Base-by-base conservation (phyloP, 257 asterid species). In the Penstemon barbatus region DNA sequence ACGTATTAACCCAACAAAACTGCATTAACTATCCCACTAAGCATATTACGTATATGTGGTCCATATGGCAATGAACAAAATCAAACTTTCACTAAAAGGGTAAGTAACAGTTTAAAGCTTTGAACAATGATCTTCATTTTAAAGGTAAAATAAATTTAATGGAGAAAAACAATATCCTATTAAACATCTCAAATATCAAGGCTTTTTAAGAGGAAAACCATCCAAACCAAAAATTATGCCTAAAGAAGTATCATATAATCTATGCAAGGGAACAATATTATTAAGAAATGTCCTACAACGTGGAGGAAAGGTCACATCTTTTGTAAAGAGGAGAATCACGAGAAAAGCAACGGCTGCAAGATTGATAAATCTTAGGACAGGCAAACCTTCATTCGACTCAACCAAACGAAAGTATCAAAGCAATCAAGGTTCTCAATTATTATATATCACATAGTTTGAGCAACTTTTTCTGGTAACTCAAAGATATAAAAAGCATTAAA, bases 361-460 rank as follows among this genome's bases (percentile, higher is more conserved):
- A 40, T 18, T 54, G 40, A 65, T 48, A 45, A 71, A 37, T 8
- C 51, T 46, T 46, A 46, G 8, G 51, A 48, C 46, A 51, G 36
- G 12, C 53, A 39, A 41, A 76, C 56, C 54, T 56, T 56, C 53
- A 36, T 40, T 13, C 38, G 36, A 56, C 36, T 68, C 60, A 44
- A 72, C 53, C 48, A 69, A 50, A 62, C 6, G 13, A 64, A 64
- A 53, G 55, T 56, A 65, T 54, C 40, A 46, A 38, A 68, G 44
- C 25, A 15, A 37, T 40, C 38, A 44, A 8, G 10, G n/a, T 25
- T 60, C 41, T 51, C 6, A 18, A 44, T 25, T 12, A 44, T 64
- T 18, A 10, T 46, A 55, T 42, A 39, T 4, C 33, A 68, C 50
- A 63, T 43, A 57, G 58, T 12, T 44, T 38, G 19, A 33, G 44